Evolutionary conservation across 1,139 yeast species (phyloP), one percentile per base, ranked within the genome.

Genomic region (Yamadazyma dushanensis): DNA sequence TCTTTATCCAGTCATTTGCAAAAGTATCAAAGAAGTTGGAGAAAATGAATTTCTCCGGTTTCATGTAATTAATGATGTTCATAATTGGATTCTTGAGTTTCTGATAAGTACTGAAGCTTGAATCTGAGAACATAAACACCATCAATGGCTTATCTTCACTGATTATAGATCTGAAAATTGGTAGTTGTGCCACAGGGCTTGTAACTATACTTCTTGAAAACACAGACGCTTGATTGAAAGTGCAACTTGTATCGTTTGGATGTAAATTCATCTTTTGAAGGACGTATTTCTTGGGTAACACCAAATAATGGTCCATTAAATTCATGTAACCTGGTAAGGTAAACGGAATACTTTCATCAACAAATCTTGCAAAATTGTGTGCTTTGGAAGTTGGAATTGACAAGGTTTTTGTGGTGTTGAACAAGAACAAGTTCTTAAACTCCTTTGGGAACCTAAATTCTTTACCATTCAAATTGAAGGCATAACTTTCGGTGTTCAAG

Each of bases 11-110:
- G 9, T 51, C 52, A 20, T 50, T 44, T 0, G 77, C 75, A 47
- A 73, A 60, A 1, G 44, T 42, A 41, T 72, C 76, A 45, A 73
- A 70, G 40, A 71, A 66, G 10, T 43, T 47, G 4, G 58, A 66
- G 30, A 68, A 43, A 35, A 34, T 32, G 29, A 15, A 21, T 27
- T 43, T 46, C 19, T 40, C 29, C 3, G 38, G 35, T 8, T 27
- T 34, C 4, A 61, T 38, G 40, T 57, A 61, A 26, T 56, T 51
- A 27, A 51, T 52, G 38, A 46, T 45, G 22, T 49, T 54, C 46
- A 57, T 49, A 4, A 59, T 51, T 2, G 59, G 46, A 22, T 46
- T 47, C 17, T 43, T 44, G 15, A 30, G 17, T 6, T 24, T 28
- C 20, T 34, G 29, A 24, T 37, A 47, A 1, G 15, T 29, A 3